Base-by-base conservation (phyloP, 176 grass and related monocot species). In the Puccinellia tenuiflora region DNA sequence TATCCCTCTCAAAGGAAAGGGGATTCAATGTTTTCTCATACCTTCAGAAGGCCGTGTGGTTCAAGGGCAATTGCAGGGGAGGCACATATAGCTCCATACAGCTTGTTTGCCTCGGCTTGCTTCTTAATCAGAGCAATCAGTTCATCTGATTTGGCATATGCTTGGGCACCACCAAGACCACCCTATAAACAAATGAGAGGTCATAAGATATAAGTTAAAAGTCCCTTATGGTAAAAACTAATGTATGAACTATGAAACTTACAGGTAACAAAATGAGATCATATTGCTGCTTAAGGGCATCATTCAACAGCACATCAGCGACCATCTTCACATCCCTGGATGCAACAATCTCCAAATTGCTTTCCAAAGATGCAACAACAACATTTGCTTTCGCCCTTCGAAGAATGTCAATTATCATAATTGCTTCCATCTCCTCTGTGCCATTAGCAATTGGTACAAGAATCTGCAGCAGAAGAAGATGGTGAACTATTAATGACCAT, bases 391-490 rank as follows among this genome's bases (percentile, higher is more conserved):
- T 92, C 9, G 90, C 92, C 66, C 92, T 90, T 12, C 87, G 69
- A 52, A 94, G 72, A 79, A 90, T 88, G 68, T 94, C 90, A 73
- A 94, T 90, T 22, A 94, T 94, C 89, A 94, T 92, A 53, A 38
- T 81, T 65, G 92, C 89, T 34, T 94, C 92, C 92, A 94, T 94
- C 83, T 94, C 92, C 69, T 94, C 92, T 47, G 87, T 82, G 30
- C 89, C 89, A 88, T 90, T 94, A 71, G 92, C 87, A 83, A 92
- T 85, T 73, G 92, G 92, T 79, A 94, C 92, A 54, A 94, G 92
- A 77, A 94, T 88, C 90, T 94, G 62, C 15, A 39, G 22, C 30
- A 83, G 13, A 25, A 29, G 52, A 78, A 39, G 47, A 25, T 46
- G 5, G 51, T 38, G 13, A 74, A 51, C 13, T 38, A 30, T 69